Evolutionary conservation across 2,329 filamentous ascomycete species (phyloP).

Genomic region (Didymella exigua): DNA sequence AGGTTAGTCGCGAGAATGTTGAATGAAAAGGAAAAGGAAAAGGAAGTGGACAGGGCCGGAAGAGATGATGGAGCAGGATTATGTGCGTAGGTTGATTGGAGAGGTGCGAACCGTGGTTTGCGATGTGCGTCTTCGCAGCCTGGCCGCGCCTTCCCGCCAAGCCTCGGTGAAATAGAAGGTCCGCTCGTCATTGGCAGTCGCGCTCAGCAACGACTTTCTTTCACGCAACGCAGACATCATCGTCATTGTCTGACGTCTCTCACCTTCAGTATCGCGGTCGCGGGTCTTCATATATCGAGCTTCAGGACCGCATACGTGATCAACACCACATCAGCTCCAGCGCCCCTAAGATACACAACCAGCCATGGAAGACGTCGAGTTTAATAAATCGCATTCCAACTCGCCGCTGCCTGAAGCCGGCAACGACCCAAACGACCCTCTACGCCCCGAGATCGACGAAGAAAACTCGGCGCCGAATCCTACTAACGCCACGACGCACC

Average conservation of each 20-base stretch:
- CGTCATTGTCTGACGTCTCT: slow-evolving; percentile 7
- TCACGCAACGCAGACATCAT: slow-evolving; percentile 11
- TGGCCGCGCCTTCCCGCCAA: slow-evolving; percentile 18
- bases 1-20: slow-evolving; percentile 5
- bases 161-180: slow-evolving; percentile 21
- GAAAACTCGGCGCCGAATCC: slow-evolving; percentile 54
- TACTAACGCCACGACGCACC: slow-evolving; percentile 50
- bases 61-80: not conserved
- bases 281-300: not conserved
- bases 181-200: slow-evolving; percentile 33
- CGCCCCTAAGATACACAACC: not conserved
- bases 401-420: slow-evolving; percentile 54
- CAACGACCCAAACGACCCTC: slow-evolving; percentile 53
- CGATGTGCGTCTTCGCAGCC: slow-evolving; percentile 1
- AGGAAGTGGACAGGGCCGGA: not conserved
- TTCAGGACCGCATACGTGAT: not conserved
- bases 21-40: not conserved
- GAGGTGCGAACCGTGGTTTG: not conserved
- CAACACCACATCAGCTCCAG: not conserved
- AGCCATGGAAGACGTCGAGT: slow-evolving; percentile 53
- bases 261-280: not conserved
- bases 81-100: not conserved
- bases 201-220: slow-evolving; percentile 25
- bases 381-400: slow-evolving; percentile 46
- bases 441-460: slow-evolving; percentile 56